These are phyloP conservation scores for Microdochium bolleyi DNA, from an alignment of 2,329 filamentous ascomycete genomes.

Conservation along the genomic window DNA sequence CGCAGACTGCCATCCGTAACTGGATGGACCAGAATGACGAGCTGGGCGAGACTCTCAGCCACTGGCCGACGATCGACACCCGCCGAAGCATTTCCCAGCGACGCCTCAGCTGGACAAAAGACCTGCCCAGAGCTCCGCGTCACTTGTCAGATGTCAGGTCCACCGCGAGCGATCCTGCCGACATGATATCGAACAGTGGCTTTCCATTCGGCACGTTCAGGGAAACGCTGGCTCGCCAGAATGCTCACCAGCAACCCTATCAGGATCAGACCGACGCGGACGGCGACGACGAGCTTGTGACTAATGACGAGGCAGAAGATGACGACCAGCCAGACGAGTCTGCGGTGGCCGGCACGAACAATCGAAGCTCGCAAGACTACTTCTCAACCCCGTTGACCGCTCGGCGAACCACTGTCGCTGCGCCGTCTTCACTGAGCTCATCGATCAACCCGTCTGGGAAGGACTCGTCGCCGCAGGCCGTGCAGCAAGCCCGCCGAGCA, in stretches of 20 bases:
- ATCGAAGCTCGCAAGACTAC: conserved; percentile 37
- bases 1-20: conserved; percentile 72
- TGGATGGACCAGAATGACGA: conserved; percentile 77
- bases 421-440: conserved; percentile 22
- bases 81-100: conserved; percentile 38
- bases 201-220: conserved; percentile 17
- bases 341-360: conserved; percentile 15
- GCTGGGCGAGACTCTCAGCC: conserved; percentile 32
- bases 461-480: conserved; percentile 22
- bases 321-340: conserved; percentile 39
- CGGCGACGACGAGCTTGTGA: conserved; percentile 83
- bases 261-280: conserved; percentile 72
- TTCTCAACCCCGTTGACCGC: conserved; percentile 43
- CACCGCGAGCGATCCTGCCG: conserved; percentile 55
- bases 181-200: conserved; percentile 41
- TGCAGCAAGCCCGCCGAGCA: conserved; percentile 22
- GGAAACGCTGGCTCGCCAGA: conserved; percentile 23
- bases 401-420: conserved; percentile 23
- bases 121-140: conserved; percentile 36
- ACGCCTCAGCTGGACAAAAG: conserved; percentile 44
- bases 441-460: conserved; percentile 16
- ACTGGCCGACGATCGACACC: conserved; percentile 42
- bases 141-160: conserved; percentile 50
- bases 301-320: conserved; percentile 66
- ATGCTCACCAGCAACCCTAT: conserved; percentile 37